Evolutionary conservation across 129 eudicot species (phyloP).

Genomic region (Centella asiatica): DNA sequence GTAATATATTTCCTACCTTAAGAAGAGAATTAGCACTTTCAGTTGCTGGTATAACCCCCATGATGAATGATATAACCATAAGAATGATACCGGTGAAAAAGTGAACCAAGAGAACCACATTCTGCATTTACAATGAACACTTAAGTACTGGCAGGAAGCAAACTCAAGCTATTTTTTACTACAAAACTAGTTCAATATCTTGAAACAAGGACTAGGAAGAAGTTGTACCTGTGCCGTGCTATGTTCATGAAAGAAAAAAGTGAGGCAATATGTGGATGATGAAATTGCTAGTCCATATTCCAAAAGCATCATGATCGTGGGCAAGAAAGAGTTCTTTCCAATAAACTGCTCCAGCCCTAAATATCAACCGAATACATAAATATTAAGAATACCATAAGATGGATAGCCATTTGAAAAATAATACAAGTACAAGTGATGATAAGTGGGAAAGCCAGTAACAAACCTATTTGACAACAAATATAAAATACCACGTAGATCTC

Average conservation of each 20-base stretch:
- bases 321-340: slow-evolving; percentile 57
- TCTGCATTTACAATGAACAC: slow-evolving; percentile 43
- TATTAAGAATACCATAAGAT: slow-evolving; percentile 8
- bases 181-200: background rate
- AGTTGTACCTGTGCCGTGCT: slow-evolving; percentile 86
- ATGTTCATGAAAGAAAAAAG: slow-evolving; percentile 94
- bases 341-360: slow-evolving; percentile 87
- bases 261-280: slow-evolving; percentile 93
- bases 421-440: background rate
- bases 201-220: slow-evolving; percentile 16
- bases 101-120: slow-evolving; percentile 81
- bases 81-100: slow-evolving; percentile 88
- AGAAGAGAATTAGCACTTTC: slow-evolving; percentile 58
- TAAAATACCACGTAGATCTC: no score
- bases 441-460: background rate
- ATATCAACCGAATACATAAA: slow-evolving; percentile 10
- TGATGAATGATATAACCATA: slow-evolving; percentile 90
- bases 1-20: slow-evolving; percentile 49
- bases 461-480: no score
- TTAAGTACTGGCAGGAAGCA: background rate
- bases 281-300: slow-evolving; percentile 91
- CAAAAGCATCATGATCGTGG: slow-evolving; percentile 69
- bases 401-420: background rate
- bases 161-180: background rate
- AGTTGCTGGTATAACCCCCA: slow-evolving; percentile 78